Base-by-base conservation (phyloP, 306 rosid species). In the Canavalia gladiata region DNA sequence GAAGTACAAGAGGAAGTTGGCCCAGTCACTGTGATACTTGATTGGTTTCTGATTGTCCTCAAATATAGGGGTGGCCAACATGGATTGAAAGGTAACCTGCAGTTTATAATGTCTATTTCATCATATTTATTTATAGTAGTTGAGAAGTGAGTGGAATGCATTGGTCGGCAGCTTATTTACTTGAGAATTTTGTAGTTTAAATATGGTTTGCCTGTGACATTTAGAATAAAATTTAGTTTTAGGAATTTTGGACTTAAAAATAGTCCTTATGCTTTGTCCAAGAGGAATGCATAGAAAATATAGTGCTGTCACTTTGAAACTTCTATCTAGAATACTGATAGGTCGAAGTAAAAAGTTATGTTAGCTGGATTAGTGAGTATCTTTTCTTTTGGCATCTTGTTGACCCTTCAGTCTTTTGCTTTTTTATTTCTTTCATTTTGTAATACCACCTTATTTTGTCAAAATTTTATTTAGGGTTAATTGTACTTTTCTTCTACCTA, bases 1-100 rank as follows among this genome's bases (percentile, higher is more conserved):
- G 29, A 68, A 43, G 66, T 66, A 18, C 25, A 63, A 18, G 67
- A 58, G 29, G 56, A 59, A 56, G 83, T 77, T 8, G 10, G 77
- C 77, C 80, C 66, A 3, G 78, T 74, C 11, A 54, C 76, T 29
- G 34, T 64, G 77, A 29, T 72, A 71, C 62, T 63, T 78, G 78
- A 70, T 39, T 33, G 68, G 58, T 71, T 25, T 59, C 28, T 68
- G 81, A 13, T 76, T 87, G 45, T 59, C 54, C 31, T 84, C 76
- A 69, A 49, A 64, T 69, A 52, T 71, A 43, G 41, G 37, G 74
- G 81, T 37, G 75, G 66, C 78, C 34, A 79, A 45, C 75, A 55
- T 67, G 62, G 72, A 34, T 49, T 8, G 46, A 64, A 76, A 88
- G 87, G 91, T 76, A 88, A 84, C 81, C 37, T 41, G 54, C 72